These are phyloP conservation scores for Yarrowia bubula DNA, from an alignment of 805 yeast species.

Conservation along the genomic window DNA sequence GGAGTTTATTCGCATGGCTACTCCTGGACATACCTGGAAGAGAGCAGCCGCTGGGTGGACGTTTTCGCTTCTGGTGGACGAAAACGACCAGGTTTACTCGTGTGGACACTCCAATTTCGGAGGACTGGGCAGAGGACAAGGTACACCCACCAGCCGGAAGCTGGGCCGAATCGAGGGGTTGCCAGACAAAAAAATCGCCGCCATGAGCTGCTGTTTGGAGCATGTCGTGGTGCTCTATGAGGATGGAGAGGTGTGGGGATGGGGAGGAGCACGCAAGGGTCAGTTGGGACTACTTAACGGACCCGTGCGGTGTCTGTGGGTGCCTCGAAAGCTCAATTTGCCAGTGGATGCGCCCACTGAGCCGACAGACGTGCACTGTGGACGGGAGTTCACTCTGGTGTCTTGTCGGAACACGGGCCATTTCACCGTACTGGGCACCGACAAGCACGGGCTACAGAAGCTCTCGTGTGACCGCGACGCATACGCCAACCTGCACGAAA, in stretches of 20 bases:
- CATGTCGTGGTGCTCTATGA: constrained; percentile 38
- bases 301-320: constrained; percentile 25
- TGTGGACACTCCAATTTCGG: constrained; percentile 56
- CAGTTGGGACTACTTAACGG: constrained; percentile 43
- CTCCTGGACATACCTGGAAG: constrained; percentile 41
- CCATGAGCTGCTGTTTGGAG: constrained; percentile 37
- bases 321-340: background rate
- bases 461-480: constrained; percentile 6
- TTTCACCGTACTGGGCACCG: constrained; percentile 42
- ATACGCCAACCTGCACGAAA: background rate
- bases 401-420: constrained; percentile 31
- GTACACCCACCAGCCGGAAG: constrained; percentile 32
- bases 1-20: constrained; percentile 19
- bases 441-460: constrained; percentile 32
- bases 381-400: constrained; percentile 57
- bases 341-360: background rate
- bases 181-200: constrained; percentile 27
- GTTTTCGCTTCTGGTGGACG: constrained; percentile 53
- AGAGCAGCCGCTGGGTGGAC: constrained; percentile 79
- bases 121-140: constrained; percentile 65
- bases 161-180: constrained; percentile 17
- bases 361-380: constrained; percentile 43
- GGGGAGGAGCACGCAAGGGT: constrained; percentile 69
- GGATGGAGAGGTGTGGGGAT: constrained; percentile 52
- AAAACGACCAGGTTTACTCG: constrained; percentile 44